Conservation (phyloP, 257 asterid species). For the Primulina eburnea region DNA sequence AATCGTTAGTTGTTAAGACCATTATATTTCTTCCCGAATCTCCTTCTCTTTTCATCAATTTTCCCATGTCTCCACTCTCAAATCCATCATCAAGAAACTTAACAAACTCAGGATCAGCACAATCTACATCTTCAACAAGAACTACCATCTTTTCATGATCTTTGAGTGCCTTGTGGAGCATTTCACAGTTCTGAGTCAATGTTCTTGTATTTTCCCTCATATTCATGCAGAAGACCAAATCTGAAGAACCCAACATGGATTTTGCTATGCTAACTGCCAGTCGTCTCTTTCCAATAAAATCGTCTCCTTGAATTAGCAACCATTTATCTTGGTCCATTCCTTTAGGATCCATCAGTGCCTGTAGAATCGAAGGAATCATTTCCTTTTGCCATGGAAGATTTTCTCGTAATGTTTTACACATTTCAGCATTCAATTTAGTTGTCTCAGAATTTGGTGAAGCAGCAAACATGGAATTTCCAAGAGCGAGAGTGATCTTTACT, state of each 20-base stretch:
- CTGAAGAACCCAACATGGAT: constrained; percentile 55
- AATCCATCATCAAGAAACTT: constrained; percentile 39
- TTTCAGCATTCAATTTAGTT: neutral
- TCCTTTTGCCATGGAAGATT: constrained; percentile 77
- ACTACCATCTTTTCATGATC: constrained; percentile 42
- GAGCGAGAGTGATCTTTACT: constrained; percentile 57
- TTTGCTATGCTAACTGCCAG: constrained; percentile 57
- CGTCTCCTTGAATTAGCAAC: constrained; percentile 67
- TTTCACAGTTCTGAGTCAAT: constrained; percentile 23
- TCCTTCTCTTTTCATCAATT: constrained; percentile 5
- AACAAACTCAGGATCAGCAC: constrained; percentile 45
- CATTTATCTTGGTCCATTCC: constrained; percentile 32
- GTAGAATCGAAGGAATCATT: constrained; percentile 38
- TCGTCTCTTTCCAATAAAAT: constrained; percentile 49
- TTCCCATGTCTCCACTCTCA: constrained; percentile 29
- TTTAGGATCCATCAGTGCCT: constrained; percentile 34
- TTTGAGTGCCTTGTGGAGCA: constrained; percentile 45
- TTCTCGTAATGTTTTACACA: constrained; percentile 38
- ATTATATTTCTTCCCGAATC: constrained; percentile 33
- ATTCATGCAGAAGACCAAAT: constrained; percentile 41
- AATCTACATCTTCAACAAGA: constrained; percentile 58
- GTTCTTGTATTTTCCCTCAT: constrained; percentile 32
- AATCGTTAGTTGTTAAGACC: constrained; percentile 42
- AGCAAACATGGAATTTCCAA: constrained; percentile 48
- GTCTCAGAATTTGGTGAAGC: constrained; percentile 13